A percentile compares a stretch with the other conserved stretches of the same genome.
Evolutionary conservation across 495 filamentous ascomycete species (phyloP).

Genomic region (Aspergillus bertholletiae): DNA sequence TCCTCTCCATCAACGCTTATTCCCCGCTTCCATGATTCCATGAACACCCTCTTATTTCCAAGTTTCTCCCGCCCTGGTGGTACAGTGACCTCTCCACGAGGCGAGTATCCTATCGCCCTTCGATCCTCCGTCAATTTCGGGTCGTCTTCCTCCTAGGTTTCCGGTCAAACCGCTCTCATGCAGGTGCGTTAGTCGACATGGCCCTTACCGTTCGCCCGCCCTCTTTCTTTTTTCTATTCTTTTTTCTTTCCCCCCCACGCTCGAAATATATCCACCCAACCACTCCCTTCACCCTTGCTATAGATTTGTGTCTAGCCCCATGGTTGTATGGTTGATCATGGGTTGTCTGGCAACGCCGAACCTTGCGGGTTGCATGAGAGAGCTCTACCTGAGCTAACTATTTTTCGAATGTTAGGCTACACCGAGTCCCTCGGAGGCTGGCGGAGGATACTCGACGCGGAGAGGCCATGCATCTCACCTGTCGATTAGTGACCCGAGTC

Average conservation of each 20-base stretch:
- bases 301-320: not conserved
- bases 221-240: not conserved
- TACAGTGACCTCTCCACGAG: slow-evolving; percentile 36
- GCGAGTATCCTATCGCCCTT: slow-evolving; percentile 20
- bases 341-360: not conserved
- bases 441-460: slow-evolving; percentile 50
- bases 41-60: slow-evolving; percentile 25
- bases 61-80: slow-evolving; percentile 31
- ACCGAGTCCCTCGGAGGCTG: slow-evolving; percentile 49
- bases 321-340: not conserved
- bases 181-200: slow-evolving; percentile 31
- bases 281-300: not conserved
- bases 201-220: not conserved
- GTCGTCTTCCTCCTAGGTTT: slow-evolving; percentile 19
- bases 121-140: slow-evolving; percentile 26
- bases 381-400: slow-evolving; percentile 5
- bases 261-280: not conserved
- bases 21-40: slow-evolving; percentile 45
- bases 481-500: slow-evolving; percentile 76
- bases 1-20: slow-evolving; percentile 17
- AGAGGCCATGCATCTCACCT: slow-evolving; percentile 63
- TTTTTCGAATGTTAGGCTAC: slow-evolving; percentile 39
- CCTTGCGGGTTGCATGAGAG: slow-evolving; percentile 1
- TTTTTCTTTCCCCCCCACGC: not conserved
- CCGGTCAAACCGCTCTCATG: slow-evolving; percentile 39